Evolutionary conservation across 495 filamentous ascomycete species (phyloP).

Genomic region (Penicillium angulare): DNA sequence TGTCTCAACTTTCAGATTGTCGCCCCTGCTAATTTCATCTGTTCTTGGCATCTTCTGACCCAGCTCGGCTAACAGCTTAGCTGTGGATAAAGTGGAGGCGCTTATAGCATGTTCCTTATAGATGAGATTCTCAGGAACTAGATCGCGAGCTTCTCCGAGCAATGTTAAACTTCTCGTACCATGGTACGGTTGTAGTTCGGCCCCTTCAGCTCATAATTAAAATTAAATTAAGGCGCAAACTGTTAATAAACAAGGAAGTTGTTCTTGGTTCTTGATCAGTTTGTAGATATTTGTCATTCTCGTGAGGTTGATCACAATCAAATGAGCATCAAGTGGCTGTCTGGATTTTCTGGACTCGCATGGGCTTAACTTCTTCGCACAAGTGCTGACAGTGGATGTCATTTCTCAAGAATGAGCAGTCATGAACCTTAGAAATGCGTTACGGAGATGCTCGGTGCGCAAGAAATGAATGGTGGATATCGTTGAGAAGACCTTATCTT

Average conservation of each 20-base stretch:
- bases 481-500: neutral
- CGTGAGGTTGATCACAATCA: neutral
- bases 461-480: neutral
- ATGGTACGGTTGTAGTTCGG: slow-evolving; percentile 9
- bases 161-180: neutral
- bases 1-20: neutral
- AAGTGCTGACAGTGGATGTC: neutral
- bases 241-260: neutral
- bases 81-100: neutral
- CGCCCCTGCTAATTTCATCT: neutral
- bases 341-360: too few relatives aligned
- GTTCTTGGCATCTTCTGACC: neutral
- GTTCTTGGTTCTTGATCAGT: too few relatives aligned
- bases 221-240: neutral
- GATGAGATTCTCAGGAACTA: neutral
- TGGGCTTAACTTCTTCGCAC: neutral
- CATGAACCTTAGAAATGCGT: neutral
- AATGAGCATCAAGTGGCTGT: neutral
- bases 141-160: slow-evolving; percentile 3
- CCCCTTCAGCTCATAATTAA: neutral
- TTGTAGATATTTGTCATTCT: neutral
- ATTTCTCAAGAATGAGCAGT: neutral
- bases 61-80: slow-evolving; percentile 4
- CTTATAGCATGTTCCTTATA: neutral
- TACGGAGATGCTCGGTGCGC: neutral